Evolutionary conservation across 2,329 filamentous ascomycete genomes (phyloP).

Genomic region (Aspergillus sp.): DNA sequence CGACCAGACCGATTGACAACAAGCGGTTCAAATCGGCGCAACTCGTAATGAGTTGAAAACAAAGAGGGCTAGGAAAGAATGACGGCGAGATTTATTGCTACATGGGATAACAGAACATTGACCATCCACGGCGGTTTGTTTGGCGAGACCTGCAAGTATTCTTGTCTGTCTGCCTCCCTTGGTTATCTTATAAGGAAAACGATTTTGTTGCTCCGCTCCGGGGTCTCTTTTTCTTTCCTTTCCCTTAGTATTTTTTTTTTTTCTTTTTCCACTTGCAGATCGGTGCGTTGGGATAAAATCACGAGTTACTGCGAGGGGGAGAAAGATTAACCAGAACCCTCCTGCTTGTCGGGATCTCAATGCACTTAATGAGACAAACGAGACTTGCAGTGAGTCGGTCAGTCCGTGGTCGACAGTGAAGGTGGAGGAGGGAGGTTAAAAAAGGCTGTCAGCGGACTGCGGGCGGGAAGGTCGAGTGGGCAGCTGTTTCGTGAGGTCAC

Average conservation of each 20-base stretch:
- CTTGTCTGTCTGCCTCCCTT: neutral
- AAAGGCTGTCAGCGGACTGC: slow-evolving; percentile 31
- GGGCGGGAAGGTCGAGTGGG: slow-evolving; percentile 25
- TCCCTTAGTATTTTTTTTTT: neutral
- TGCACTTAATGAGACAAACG: neutral
- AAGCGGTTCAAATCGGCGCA: slow-evolving; percentile 21
- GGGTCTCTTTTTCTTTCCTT: neutral
- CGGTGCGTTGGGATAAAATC: slow-evolving; percentile 2
- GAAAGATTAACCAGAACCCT: slow-evolving; percentile 15
- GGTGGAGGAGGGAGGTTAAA: slow-evolving; percentile 5
- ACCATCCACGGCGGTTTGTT: slow-evolving; percentile 5
- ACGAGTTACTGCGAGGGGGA: slow-evolving; percentile 17
- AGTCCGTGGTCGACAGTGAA: slow-evolving; percentile 16
- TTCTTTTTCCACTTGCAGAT: neutral
- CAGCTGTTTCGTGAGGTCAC: slow-evolving; percentile 39
- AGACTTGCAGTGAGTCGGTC: neutral
- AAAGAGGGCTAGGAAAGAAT: slow-evolving; percentile 9
- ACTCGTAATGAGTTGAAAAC: slow-evolving; percentile 8
- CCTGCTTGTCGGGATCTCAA: slow-evolving; percentile 5
- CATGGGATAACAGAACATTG: slow-evolving; percentile 20
- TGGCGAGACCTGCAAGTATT: neutral
- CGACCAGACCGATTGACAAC: slow-evolving; percentile 24
- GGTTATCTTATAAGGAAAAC: slow-evolving; percentile 5
- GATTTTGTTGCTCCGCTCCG: neutral
- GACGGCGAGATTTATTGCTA: slow-evolving; percentile 20